phyloP scores from a whole-genome alignment of 106 monocot genomes.

The Phalaenopsis aphrodite region DNA sequence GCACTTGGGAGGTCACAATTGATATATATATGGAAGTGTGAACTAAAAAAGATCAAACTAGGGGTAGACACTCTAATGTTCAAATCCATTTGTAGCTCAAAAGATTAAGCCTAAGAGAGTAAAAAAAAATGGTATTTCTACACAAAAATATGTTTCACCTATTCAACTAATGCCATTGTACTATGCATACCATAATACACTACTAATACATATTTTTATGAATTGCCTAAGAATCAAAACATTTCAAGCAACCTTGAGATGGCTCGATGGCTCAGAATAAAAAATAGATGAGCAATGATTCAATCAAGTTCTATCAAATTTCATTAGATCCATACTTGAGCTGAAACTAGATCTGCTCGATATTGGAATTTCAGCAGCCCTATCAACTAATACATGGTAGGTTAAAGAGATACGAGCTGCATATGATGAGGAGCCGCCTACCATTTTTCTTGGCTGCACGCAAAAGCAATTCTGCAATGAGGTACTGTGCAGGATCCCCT shows the following conservation, averaged over 20 bases:
- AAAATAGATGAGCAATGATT: no score
- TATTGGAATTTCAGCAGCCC: background rate
- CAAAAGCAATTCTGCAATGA: slow-evolving; percentile 76
- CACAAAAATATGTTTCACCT: no score
- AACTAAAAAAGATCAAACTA: no score
- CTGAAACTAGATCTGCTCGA: background rate
- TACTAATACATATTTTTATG: background rate
- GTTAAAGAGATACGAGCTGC: background rate
- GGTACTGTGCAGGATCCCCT: slow-evolving; percentile 98
- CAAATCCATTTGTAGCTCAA: no score
- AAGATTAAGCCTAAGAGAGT: no score
- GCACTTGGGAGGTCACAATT: no score
- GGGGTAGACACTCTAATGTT: no score
- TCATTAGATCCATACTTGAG: background rate
- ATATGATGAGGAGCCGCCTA: slow-evolving; percentile 10
- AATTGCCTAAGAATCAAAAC: background rate
- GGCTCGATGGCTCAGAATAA: no score
- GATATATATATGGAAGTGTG: no score
- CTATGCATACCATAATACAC: background rate
- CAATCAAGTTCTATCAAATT: no score
- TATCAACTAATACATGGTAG: background rate
- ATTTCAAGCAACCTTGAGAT: background rate
- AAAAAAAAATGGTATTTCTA: no score
- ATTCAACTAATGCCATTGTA: no score
- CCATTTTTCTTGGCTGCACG: slow-evolving; percentile 97